Evolutionary conservation across 1,284 basidiomycete genomes (phyloP), one percentile per base, ranked within the genome.

Genomic region (Moesziomyces sp.): DNA sequence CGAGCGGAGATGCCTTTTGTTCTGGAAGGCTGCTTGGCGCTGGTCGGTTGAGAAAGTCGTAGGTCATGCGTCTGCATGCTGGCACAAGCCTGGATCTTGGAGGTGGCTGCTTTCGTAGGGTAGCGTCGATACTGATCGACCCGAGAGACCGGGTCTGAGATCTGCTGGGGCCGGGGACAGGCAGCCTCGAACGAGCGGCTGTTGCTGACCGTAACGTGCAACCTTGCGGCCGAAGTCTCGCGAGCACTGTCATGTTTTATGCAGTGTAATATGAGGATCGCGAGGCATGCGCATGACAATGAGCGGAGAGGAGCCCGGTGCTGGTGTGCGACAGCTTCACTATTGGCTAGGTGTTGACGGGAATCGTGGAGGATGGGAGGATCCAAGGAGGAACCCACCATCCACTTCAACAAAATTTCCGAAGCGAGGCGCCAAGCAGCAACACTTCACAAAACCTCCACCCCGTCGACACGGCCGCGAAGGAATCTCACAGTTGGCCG

Each of bases 1-100:
- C 63, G 14, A 75, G 28, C 0, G 73, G 73, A 0, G 67, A 61
- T 14, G 63, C 42, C 24, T n/a, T 42, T 16, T 46, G 66, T 13
- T 51, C 30, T 13, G 16, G 30, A n/a, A 44, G 19, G 13, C 35
- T 43, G 45, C 48, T 52, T 4, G 56, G 38, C 4, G 56, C 52
- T 48, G 66, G 45, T 46, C 30, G 46, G 21, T 46, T 46, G 2
- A 51, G 49, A 33, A 52, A 46, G 14, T 58, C 45, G n/a, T 53
- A 45, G 16, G 42, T 50, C 28, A 63, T 52, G 48, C 56, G 35
- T 16, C 21, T 18, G 10, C 66, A 47, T 45, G 13, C 42, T 19
- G 54, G 54, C 1, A 8, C 1, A 18, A 14, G 5, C 14, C 16
- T 6, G 38, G 38, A 16, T 6, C 14, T 40, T 18, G 38, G 38